Conservation (phyloP, 306 rosid species). For the Mucuna pruriens region DNA sequence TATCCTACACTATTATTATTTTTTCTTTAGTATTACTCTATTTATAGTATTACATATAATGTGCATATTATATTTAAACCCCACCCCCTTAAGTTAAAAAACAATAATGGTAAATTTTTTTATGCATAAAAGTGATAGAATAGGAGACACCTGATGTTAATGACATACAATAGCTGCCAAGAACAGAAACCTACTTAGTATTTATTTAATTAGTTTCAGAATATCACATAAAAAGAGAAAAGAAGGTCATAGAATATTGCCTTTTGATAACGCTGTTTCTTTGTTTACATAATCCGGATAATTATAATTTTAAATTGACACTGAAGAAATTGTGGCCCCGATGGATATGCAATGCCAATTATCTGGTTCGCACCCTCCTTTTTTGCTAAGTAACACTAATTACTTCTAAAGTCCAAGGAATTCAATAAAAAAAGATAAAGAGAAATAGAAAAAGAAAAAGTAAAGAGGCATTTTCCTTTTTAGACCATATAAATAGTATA, state of each 20-base stretch:
- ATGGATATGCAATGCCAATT: not conserved
- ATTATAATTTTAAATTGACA: not conserved
- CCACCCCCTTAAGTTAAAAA: too few relatives aligned
- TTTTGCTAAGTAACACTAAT: not conserved
- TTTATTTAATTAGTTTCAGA: not conserved
- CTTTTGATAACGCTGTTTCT: not conserved
- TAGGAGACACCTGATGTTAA: too few relatives aligned
- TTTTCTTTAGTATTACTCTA: too few relatives aligned
- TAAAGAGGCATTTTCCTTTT: not conserved
- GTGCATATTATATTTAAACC: too few relatives aligned
- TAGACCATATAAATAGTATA: not conserved
- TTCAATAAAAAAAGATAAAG: not conserved
- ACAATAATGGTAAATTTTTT: too few relatives aligned
- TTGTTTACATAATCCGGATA: not conserved
- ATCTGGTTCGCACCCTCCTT: not conserved
- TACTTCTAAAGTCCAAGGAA: not conserved
- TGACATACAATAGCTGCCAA: too few relatives aligned
- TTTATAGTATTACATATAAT: too few relatives aligned
- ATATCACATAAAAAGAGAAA: not conserved
- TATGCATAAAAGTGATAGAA: too few relatives aligned
- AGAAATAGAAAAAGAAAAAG: constrained; percentile 34
- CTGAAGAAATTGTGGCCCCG: not conserved
- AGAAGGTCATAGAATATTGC: not conserved
- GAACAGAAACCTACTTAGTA: too few relatives aligned
- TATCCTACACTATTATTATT: too few relatives aligned